Evolutionary conservation across 139 green algal species (phyloP).

Genomic region (Tetradesmus lagerheimii): DNA sequence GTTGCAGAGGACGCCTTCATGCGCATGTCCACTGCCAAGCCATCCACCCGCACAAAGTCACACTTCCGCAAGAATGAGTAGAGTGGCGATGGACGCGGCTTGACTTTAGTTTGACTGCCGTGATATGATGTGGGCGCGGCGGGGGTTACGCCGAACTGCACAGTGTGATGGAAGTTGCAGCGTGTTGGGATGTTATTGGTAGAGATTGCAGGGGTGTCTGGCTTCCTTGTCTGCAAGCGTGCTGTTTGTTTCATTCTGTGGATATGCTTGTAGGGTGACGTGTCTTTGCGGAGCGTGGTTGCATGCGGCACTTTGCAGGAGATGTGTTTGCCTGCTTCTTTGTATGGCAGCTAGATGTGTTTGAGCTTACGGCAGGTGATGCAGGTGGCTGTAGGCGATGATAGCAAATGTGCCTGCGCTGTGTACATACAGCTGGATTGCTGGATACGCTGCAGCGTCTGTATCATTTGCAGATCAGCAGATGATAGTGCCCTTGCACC

Average conservation of each 20-base stretch:
- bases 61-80: constrained; percentile 7
- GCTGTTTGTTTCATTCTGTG: neutral
- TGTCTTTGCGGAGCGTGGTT: too few species aligned
- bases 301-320: too few species aligned
- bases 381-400: neutral
- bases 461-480: neutral
- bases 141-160: too few species aligned
- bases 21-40: constrained; percentile 24
- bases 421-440: neutral
- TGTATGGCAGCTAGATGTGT: neutral
- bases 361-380: neutral
- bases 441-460: neutral
- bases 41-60: constrained; percentile 35
- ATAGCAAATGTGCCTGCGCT: neutral
- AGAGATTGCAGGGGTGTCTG: too few species aligned
- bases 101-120: too few species aligned
- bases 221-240: neutral
- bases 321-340: neutral
- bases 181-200: neutral
- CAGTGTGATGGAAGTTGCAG: neutral
- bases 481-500: neutral
- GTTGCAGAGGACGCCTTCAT: constrained; percentile 30
- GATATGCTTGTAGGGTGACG: too few species aligned
- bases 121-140: too few species aligned
- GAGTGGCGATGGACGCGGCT: neutral